Evolutionary conservation across 2,329 filamentous ascomycete species (phyloP).

Genomic region (Stachybotrys chartarum): DNA sequence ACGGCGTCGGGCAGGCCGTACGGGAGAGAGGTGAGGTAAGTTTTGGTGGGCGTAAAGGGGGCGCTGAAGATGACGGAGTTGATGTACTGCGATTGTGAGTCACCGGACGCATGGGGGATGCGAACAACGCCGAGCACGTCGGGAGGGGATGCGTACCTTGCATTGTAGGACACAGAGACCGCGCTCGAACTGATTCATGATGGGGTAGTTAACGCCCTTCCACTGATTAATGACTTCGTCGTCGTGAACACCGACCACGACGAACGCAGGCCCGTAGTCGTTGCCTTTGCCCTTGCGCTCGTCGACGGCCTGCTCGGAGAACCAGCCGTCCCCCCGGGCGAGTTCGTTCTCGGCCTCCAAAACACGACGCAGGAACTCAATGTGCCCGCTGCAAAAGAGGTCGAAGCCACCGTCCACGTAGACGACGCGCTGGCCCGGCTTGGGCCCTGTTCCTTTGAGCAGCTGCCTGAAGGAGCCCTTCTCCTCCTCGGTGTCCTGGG

Average conservation of each 20-base stretch:
- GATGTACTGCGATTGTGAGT: slow-evolving; percentile 56
- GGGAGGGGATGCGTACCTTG: slow-evolving; percentile 48
- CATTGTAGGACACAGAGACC: slow-evolving; percentile 94
- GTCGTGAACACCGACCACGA: slow-evolving; percentile 92
- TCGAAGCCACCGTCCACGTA: slow-evolving; percentile 98
- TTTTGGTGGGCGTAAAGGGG: slow-evolving; percentile 75
- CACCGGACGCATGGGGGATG: too few relatives aligned
- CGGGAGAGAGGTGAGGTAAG: slow-evolving; percentile 70
- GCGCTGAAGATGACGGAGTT: slow-evolving; percentile 84
- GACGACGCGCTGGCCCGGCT: slow-evolving; percentile 74
- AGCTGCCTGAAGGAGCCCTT: slow-evolving; percentile 60
- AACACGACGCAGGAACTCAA: slow-evolving; percentile 83
- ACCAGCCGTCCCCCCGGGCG: slow-evolving; percentile 67
- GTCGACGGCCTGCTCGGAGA: slow-evolving; percentile 53
- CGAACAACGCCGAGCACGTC: not conserved
- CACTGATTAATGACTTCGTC: slow-evolving; percentile 92
- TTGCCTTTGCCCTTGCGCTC: slow-evolving; percentile 59
- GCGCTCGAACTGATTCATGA: slow-evolving; percentile 98
- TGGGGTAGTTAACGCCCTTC: slow-evolving; percentile 97
- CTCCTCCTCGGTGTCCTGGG: slow-evolving; percentile 41
- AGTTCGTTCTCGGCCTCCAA: slow-evolving; percentile 63
- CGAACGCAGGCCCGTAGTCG: slow-evolving; percentile 75
- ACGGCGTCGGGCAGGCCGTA: slow-evolving; percentile 70
- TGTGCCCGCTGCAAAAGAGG: slow-evolving; percentile 92
- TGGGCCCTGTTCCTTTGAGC: slow-evolving; percentile 63